Evolutionary conservation across 768 basidiomycete species (phyloP), one percentile per base, ranked within the genome.

Genomic region (Coprinopsis cinerea): DNA sequence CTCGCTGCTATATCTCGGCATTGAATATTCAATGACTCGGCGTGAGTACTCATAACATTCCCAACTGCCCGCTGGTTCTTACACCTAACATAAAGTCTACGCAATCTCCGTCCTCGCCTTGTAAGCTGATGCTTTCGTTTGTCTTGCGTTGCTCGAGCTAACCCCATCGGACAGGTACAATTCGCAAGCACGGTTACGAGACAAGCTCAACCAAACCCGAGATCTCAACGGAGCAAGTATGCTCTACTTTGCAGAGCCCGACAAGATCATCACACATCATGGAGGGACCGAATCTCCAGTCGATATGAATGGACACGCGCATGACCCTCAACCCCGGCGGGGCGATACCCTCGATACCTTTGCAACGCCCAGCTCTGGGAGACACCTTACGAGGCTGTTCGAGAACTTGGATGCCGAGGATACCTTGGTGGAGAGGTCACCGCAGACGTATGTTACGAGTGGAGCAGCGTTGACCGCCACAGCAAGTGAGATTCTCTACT

Each of bases 21-120:
- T 66, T 51, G 62, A 64, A 30, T 63, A 65, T 45, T 65, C 64
- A 1, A 60, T 63, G 4, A 63, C 67, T 6, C 57, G 64, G 53
- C 44, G 67, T 66, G 41, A 50, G 66, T 56, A 15, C 35, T 50
- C 17, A 10, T 11, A 15, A 25, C 42, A 30, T 25, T n/a, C 13
- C 7, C 18, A 22, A 10, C 41, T 23, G n/a, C 41, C 9, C 9
- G 24, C 24, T 28, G 26, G 7, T 25, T 24, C 40, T 14, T 5
- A n/a, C 27, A 5, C n/a, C 32, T 32, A 23, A 32, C 43, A 44
- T 18, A 35, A 10, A 55, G 51, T 59, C 18, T 62, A 60, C 47
- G 52, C 57, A 4, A 59, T 56, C 22, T 57, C 57, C n/a, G 43
- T 56, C 20, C 43, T 59, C 6, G 44, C 55, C 49, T 58, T 66